Evolutionary conservation across 2,329 filamentous ascomycete species (phyloP), one percentile per base, ranked within the genome.

Genomic region (Botrytis sinoallii): DNA sequence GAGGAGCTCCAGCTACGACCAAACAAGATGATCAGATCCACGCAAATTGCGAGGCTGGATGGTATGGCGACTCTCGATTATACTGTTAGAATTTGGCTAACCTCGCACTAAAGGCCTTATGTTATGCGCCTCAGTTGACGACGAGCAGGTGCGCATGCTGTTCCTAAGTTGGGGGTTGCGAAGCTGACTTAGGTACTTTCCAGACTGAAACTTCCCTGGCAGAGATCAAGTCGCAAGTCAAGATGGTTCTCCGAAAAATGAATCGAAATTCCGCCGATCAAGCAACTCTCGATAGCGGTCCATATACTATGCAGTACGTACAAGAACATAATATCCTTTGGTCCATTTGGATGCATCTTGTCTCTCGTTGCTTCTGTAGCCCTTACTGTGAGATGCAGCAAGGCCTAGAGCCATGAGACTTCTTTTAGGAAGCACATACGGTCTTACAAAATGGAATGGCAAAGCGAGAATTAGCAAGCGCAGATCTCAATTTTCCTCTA

Each of bases 91-190:
- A 55, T 35, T 16, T 35, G 29, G 25, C 35, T 72, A 74, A 73
- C 66, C 75, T 73, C 68, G 71, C 10, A 72, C 42, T 71, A 75
- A 74, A 97, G 95, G 95, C 88, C 89, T 98, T 77, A 95, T 97
- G 88, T 89, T 99, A 78, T 95, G 94, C 81, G 95, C 95, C 75
- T 97, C 95, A 3, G 93, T 97, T 79, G 96, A 98, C 83, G 94
- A 98, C 82, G 92, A 94, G 81, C 90, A 93, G 85, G 90, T 92
- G 81, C 75, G 83, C 78, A 67, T 70, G 55, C 44, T 35, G 38
- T n/a, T 60, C 74, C 40, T 68, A 44, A 57, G 63, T 48, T 48
- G 63, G 29, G 48, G 29, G 25, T 46, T 44, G 52, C 52, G 55
- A 65, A 48, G 35, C 71, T 76, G 71, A 76, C 64, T 59, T 68